Percentiles rank a stretch among this genome's conserved stretches.
These are phyloP conservation scores for Kazachstania africana DNA, from an alignment of 805 yeast genomes.

Conservation along the genomic window DNA sequence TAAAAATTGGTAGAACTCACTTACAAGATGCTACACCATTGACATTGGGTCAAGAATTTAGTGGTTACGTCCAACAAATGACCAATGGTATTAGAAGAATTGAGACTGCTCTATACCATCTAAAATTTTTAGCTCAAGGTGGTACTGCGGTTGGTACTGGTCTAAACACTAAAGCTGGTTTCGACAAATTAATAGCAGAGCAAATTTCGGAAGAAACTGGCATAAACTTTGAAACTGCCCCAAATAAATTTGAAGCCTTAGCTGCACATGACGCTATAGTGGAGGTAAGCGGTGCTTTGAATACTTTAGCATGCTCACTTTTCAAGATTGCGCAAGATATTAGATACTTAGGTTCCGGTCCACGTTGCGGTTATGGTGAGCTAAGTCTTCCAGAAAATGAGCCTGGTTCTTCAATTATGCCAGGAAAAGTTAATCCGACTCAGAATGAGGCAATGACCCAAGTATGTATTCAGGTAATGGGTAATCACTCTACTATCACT, in stretches of 20 bases:
- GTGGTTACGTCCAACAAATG: conserved; percentile 91
- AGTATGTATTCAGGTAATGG: conserved; percentile 96
- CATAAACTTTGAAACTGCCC: conserved; percentile 82
- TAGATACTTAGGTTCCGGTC: conserved; percentile 96
- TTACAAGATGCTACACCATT: conserved; percentile 98
- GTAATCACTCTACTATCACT: conserved; percentile 90
- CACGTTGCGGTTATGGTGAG: conserved; percentile 99
- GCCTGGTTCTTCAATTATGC: conserved; percentile 99
- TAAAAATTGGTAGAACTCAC: conserved; percentile 98
- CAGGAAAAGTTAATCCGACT: conserved; percentile 98
- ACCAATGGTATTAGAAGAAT: conserved; percentile 84
- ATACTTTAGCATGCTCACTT: conserved; percentile 86
- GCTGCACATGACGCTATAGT: conserved; percentile 99
- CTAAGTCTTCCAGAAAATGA: conserved; percentile 92
- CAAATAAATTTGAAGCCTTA: conserved; percentile 96
- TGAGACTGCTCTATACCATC: conserved; percentile 60
- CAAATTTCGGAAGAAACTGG: conserved; percentile 83
- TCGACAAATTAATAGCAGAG: conserved; percentile 75
- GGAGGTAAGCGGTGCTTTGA: conserved; percentile 93
- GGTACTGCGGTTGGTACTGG: conserved; percentile 99
- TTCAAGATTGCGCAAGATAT: conserved; percentile 97
- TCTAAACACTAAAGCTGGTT: conserved; percentile 85
- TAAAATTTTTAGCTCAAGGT: conserved; percentile 89
- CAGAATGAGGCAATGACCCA: conserved; percentile 98
- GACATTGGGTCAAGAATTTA: conserved; percentile 95